A percentile compares a stretch with the other conserved stretches of the same genome.
These are phyloP conservation scores for Penicillium sp. DNA, from an alignment of 2,329 filamentous ascomycete genomes.

Conservation along the genomic window DNA sequence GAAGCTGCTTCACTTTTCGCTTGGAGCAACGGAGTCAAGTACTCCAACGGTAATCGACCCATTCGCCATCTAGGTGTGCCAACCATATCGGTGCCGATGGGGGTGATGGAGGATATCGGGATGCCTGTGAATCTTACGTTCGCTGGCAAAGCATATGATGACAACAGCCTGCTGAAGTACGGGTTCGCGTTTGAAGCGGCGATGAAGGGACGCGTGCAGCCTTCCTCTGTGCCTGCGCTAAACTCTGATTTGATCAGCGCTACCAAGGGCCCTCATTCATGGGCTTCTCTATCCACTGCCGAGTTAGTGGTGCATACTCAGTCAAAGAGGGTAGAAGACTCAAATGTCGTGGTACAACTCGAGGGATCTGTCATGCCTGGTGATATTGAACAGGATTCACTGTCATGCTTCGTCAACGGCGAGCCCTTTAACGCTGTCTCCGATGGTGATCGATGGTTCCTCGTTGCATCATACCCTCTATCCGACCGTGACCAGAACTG, in stretches of 20 bases:
- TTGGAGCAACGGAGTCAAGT: conserved; percentile 55
- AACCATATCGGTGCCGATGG: conserved; percentile 58
- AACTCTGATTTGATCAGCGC: conserved; percentile 22
- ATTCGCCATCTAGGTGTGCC: conserved; percentile 59
- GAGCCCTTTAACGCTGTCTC: conserved; percentile 13
- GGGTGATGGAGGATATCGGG: conserved; percentile 45
- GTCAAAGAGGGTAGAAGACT: conserved; percentile 10
- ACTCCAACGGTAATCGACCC: conserved; percentile 57
- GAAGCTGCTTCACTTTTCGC: conserved; percentile 38
- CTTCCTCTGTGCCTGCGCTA: conserved; percentile 22
- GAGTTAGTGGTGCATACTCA: conserved; percentile 12
- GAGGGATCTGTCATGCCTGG: conserved; percentile 5
- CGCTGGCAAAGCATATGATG: conserved; percentile 52
- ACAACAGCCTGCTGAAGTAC: conserved; percentile 35
- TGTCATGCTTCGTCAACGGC: conserved; percentile 28
- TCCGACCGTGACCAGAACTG: conserved; percentile 28
- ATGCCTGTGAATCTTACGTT: conserved; percentile 60
- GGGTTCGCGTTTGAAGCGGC: conserved; percentile 29
- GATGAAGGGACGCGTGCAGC: conserved; percentile 21
- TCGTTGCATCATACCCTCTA: conserved; percentile 18
- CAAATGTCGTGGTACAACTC: conserved; percentile 8
- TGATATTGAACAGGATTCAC: conserved; percentile 10
- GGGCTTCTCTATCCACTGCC: not conserved
- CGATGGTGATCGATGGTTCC: conserved; percentile 19
- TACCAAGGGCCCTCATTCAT: not conserved